Percentiles rank a stretch among this genome's conserved stretches.
phyloP scores from a whole-genome alignment of 2,329 filamentous ascomycete genomes.

The Aureobasidium zeae region DNA sequence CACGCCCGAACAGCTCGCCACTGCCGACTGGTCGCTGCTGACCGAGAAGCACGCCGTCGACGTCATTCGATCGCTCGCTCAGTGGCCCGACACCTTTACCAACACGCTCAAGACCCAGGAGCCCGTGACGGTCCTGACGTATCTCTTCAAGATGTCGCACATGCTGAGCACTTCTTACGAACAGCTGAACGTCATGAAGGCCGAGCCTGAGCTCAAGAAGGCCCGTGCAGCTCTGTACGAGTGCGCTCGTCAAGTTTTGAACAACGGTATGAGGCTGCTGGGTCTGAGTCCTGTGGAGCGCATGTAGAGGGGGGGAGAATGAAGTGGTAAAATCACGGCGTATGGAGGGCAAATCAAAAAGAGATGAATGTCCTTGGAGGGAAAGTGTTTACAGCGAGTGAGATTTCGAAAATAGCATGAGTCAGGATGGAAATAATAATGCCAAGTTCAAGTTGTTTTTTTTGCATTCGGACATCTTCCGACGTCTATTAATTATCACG shows the following conservation, averaged over 20 bases:
- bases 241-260: slow-evolving; percentile 62
- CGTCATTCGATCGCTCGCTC: slow-evolving; percentile 64
- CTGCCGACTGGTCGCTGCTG: slow-evolving; percentile 58
- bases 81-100: slow-evolving; percentile 76
- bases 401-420: no score
- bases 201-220: slow-evolving; percentile 59
- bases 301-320: slow-evolving; percentile 26
- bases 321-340: no score
- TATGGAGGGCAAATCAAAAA: background rate
- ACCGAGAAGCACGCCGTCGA: slow-evolving; percentile 64
- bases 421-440: no score
- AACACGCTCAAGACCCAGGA: slow-evolving; percentile 81
- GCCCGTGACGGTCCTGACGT: slow-evolving; percentile 57
- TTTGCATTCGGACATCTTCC: no score
- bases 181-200: slow-evolving; percentile 65
- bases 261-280: slow-evolving; percentile 74
- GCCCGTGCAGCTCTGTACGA: slow-evolving; percentile 72
- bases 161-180: slow-evolving; percentile 72
- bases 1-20: slow-evolving; percentile 44
- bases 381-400: no score
- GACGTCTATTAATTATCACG: no score
- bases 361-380: background rate
- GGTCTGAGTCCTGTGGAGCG: slow-evolving; percentile 69
- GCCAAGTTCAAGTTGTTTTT: no score
- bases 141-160: slow-evolving; percentile 83